These are phyloP conservation scores for Ganoderma multipileum DNA, from an alignment of 1,284 basidiomycete species.

Conservation along the genomic window DNA sequence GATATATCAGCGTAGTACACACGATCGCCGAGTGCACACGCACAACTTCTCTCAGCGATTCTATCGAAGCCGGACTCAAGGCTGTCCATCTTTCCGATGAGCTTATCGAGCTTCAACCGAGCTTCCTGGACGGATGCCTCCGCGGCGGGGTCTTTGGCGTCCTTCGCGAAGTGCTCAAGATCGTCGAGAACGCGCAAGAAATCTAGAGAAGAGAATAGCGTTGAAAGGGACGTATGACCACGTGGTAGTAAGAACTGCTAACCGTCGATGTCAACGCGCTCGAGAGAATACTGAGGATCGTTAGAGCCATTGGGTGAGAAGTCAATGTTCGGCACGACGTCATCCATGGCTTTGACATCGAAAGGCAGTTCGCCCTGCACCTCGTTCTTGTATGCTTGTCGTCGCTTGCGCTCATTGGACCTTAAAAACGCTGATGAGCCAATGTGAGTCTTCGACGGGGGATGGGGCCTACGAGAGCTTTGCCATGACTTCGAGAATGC, in stretches of 20 bases:
- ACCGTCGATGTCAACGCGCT: conserved; percentile 79
- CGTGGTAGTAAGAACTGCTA: conserved; percentile 32
- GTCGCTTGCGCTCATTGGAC: conserved; percentile 75
- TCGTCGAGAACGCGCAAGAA: conserved; percentile 71
- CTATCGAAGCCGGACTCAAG: conserved; percentile 81
- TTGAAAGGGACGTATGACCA: not conserved
- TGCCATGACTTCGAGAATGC: conserved; percentile 83
- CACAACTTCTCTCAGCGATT: conserved; percentile 81
- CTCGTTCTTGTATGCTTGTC: conserved; percentile 81
- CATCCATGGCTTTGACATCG: conserved; percentile 76
- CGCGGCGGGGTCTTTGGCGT: conserved; percentile 51
- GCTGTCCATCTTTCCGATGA: conserved; percentile 77
- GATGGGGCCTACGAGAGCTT: conserved; percentile 71
- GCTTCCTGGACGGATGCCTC: conserved; percentile 69
- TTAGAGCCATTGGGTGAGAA: conserved; percentile 67
- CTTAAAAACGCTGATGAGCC: conserved; percentile 42
- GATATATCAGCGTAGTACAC: conserved; percentile 7
- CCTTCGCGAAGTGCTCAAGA: conserved; percentile 61
- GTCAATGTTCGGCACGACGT: conserved; percentile 78
- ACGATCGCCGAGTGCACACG: conserved; percentile 6
- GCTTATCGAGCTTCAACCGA: conserved; percentile 64
- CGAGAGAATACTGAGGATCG: conserved; percentile 63
- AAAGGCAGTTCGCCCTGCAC: conserved; percentile 84
- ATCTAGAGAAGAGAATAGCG: conserved; percentile 43
- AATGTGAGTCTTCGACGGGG: too few species aligned